Conservation (phyloP, 2,329 filamentous ascomycete genomes). For the Metarhizium guizhouense region DNA sequence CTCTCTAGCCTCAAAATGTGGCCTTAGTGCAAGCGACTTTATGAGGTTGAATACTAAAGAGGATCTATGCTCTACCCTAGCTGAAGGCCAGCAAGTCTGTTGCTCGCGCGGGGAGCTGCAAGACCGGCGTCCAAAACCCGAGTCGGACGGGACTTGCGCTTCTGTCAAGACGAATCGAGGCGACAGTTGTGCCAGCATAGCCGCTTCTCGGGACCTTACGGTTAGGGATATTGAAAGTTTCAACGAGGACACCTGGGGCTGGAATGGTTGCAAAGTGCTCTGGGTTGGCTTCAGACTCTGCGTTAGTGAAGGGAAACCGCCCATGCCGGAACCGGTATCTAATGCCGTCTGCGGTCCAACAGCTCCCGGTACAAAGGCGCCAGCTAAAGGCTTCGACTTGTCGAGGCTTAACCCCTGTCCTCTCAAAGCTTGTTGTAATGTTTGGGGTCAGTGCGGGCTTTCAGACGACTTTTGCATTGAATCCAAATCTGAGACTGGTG, state of each 20-base stretch:
- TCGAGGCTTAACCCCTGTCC: slow-evolving; percentile 19
- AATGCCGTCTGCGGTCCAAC: slow-evolving; percentile 26
- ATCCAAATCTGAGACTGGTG: slow-evolving; percentile 16
- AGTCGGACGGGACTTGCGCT: slow-evolving; percentile 20
- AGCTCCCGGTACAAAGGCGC: slow-evolving; percentile 17
- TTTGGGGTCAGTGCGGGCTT: slow-evolving; percentile 33
- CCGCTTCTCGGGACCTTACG: slow-evolving; percentile 2
- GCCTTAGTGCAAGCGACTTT: not conserved
- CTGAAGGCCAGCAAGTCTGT: not conserved
- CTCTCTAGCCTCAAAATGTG: not conserved
- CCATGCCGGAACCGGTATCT: slow-evolving; percentile 21
- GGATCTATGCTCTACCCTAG: not conserved
- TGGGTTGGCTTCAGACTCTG: slow-evolving; percentile 17
- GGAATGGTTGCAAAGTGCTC: not conserved
- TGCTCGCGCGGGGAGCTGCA: not conserved
- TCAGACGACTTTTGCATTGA: slow-evolving; percentile 28
- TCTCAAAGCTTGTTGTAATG: slow-evolving; percentile 20
- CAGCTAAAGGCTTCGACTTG: slow-evolving; percentile 1
- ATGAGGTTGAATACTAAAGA: not conserved
- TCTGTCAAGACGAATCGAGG: slow-evolving; percentile 14
- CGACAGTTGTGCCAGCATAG: slow-evolving; percentile 19
- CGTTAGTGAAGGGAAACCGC: slow-evolving; percentile 22
- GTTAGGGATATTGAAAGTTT: not conserved
- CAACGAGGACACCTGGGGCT: not conserved
- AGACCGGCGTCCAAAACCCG: slow-evolving; percentile 13